phyloP scores from a whole-genome alignment of 2,329 filamentous ascomycete genomes.

The Triangularia setosa region DNA sequence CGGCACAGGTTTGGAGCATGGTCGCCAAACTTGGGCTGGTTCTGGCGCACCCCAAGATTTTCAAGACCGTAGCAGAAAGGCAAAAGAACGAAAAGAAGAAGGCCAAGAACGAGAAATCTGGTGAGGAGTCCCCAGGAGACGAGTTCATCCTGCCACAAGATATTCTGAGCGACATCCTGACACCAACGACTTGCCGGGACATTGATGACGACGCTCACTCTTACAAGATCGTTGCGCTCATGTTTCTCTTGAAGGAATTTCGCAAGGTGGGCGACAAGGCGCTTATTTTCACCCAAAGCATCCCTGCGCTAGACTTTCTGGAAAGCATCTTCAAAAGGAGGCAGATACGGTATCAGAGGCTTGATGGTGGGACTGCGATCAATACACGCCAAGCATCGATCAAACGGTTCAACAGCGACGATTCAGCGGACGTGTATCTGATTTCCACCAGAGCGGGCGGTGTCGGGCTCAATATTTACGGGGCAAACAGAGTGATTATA shows the following conservation, averaged over 20 bases:
- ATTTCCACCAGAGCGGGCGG: slow-evolving; percentile 83
- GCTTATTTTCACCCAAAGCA: slow-evolving; percentile 73
- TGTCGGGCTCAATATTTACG: slow-evolving; percentile 75
- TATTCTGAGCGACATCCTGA: slow-evolving; percentile 31
- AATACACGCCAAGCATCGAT: slow-evolving; percentile 57
- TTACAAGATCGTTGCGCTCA: slow-evolving; percentile 64
- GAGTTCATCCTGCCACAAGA: slow-evolving; percentile 28
- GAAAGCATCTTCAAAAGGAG: slow-evolving; percentile 50
- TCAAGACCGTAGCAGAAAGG: slow-evolving; percentile 32
- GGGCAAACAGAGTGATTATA: slow-evolving; percentile 81
- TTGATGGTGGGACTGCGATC: slow-evolving; percentile 64
- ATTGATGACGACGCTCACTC: slow-evolving; percentile 52
- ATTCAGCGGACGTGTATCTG: slow-evolving; percentile 58
- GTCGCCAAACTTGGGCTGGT: slow-evolving; percentile 47
- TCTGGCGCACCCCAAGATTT: slow-evolving; percentile 50
- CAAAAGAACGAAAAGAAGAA: slow-evolving; percentile 17
- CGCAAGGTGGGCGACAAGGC: slow-evolving; percentile 64
- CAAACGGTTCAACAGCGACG: slow-evolving; percentile 63
- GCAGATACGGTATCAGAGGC: slow-evolving; percentile 48
- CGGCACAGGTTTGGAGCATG: slow-evolving; percentile 31
- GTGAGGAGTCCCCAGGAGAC: background rate
- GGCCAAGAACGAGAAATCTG: slow-evolving; percentile 10
- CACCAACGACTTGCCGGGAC: slow-evolving; percentile 38
- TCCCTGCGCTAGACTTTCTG: slow-evolving; percentile 67
- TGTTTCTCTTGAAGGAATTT: slow-evolving; percentile 65